phyloP scores from a whole-genome alignment of 2,329 filamentous ascomycete species.

The Cladophialophora yegresii region DNA sequence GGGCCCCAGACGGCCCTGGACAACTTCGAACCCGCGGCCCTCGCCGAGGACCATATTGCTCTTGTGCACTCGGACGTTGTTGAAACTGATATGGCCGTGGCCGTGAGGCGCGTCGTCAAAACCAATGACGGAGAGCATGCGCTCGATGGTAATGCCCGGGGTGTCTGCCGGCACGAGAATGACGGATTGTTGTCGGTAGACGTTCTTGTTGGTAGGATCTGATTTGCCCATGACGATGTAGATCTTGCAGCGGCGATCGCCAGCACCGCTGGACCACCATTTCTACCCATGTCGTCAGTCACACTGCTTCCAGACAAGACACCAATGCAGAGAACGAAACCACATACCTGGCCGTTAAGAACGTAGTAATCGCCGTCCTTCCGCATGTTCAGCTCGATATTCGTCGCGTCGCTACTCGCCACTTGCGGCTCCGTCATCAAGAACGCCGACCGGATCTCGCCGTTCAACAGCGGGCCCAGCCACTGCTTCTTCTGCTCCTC shows the following conservation, averaged over 20 bases:
- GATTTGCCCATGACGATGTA: conserved; percentile 98
- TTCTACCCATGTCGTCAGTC: conserved; percentile 59
- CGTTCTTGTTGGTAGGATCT: conserved; percentile 70
- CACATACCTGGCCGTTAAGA: conserved; percentile 66
- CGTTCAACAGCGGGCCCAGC: conserved; percentile 78
- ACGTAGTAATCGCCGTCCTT: conserved; percentile 86
- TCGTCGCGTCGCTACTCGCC: conserved; percentile 87
- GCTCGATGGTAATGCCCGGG: conserved; percentile 85
- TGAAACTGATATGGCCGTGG: conserved; percentile 88
- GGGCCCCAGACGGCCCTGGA: conserved; percentile 92
- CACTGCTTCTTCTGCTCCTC: conserved; percentile 73
- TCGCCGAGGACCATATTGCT: conserved; percentile 84
- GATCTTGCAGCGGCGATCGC: conserved; percentile 86
- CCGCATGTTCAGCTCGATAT: conserved; percentile 81
- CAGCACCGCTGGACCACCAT: conserved; percentile 98
- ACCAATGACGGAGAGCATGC: conserved; percentile 91
- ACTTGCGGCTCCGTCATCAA: conserved; percentile 92
- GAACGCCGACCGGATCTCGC: conserved; percentile 85
- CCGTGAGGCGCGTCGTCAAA: conserved; percentile 99
- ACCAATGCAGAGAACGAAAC: background rate
- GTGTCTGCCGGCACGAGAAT: conserved; percentile 79
- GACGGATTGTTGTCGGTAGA: conserved; percentile 90
- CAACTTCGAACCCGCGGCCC: conserved; percentile 95
- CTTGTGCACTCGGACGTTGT: conserved; percentile 83
- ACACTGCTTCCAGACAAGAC: background rate